Base-by-base conservation (phyloP, 2,329 filamentous ascomycete genomes). In the Aspergillus udagawae region DNA sequence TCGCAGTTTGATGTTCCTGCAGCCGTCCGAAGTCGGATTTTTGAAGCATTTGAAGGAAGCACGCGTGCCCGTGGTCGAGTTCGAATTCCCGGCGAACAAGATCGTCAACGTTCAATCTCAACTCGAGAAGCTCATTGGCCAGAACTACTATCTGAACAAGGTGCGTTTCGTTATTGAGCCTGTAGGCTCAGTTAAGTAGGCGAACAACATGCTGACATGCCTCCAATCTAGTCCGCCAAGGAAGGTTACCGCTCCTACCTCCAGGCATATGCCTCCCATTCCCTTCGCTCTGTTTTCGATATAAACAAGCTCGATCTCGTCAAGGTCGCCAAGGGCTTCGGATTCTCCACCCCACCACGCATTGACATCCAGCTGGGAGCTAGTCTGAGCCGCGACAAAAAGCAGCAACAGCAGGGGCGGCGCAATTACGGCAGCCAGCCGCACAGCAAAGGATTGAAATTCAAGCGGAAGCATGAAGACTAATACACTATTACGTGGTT, bases 131-230 rank as follows among this genome's bases (percentile, higher is more conserved):
- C 83, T 97, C 64, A 95, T 99, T 67, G 86, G 85, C 29, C 90
- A 94, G 74, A 97, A 99, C 77, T 97, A 97, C 80, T 97, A 97
- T 75, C 83, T 99, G 57, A 94, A 97, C 80, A 94, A 96, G 83
- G 82, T 84, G 70, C 56, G 77, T 67, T 41, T 51, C 9, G 55
- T 23, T 12, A 5, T 21, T 47, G 32, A 12, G 5, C 32, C 32
- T 3, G 5, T 7, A 5, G 14, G 4, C 2, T 14, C 48, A 49
- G 28, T 21, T 23, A 12, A 35, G 28, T 38, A 38, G 6, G 7
- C 14, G 21, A 52, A 8, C 29, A 12, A 12, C 20, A 12, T 17
- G 44, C 54, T 53, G 47, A 56, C 51, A 12, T 14, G 21, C 5
- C 17, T 8, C 7, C 49, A 12, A 52, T 54, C 57, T 62, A 84